These are phyloP conservation scores for Tetrapisispora iriomotensis DNA, from an alignment of 805 yeast genomes.

Conservation along the genomic window DNA sequence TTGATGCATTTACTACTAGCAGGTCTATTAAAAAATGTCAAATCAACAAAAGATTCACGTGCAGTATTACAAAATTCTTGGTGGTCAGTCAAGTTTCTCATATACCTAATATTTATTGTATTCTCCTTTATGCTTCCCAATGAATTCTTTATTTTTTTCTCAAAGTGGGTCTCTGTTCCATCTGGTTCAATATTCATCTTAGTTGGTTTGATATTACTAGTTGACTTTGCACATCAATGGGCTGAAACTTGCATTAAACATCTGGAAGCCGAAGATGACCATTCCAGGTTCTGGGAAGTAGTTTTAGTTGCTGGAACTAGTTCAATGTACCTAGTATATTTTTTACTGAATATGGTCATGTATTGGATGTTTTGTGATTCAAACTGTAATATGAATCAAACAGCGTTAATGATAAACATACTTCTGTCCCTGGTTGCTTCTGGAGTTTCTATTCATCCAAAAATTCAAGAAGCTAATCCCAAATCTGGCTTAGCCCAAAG, in stretches of 20 bases:
- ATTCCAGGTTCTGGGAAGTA: conserved; percentile 59
- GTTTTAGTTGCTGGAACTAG: conserved; percentile 80
- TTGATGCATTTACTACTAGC: conserved; percentile 67
- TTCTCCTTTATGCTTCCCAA: conserved; percentile 78
- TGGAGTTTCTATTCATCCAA: conserved; percentile 64
- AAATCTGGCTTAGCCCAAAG: conserved; percentile 95
- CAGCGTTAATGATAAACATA: conserved; percentile 73
- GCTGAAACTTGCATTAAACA: conserved; percentile 91
- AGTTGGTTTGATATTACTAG: conserved; percentile 80
- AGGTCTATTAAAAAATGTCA: conserved; percentile 56
- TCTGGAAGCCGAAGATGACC: conserved; percentile 70
- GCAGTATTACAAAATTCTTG: conserved; percentile 82
- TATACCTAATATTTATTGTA: conserved; percentile 47
- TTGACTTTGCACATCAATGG: conserved; percentile 98
- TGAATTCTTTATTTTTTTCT: conserved; percentile 76
- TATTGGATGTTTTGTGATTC: conserved; percentile 69
- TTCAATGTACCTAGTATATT: conserved; percentile 66
- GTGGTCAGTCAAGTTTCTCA: conserved; percentile 70
- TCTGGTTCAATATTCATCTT: conserved; percentile 79
- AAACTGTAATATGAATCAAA: conserved; percentile 82
- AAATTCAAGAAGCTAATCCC: conserved; percentile 85
- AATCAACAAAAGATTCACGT: conserved; percentile 67
- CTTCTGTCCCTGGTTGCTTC: conserved; percentile 57
- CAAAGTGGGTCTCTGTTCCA: conserved; percentile 77
- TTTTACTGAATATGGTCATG: conserved; percentile 69